Evolutionary conservation across 1,284 basidiomycete species (phyloP), one percentile per base, ranked within the genome.

Genomic region (Cerrena zonata): DNA sequence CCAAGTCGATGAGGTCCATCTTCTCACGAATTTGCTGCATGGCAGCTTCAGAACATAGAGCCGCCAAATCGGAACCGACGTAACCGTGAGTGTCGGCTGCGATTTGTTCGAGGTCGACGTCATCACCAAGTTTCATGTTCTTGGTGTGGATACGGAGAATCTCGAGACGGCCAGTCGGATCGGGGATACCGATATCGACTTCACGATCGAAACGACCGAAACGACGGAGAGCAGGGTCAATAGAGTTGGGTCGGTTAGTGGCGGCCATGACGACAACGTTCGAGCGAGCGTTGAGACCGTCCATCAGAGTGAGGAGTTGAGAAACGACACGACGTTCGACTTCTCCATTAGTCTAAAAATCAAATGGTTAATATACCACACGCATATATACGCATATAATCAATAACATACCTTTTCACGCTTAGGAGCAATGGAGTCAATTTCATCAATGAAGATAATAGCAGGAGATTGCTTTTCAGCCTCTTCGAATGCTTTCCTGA

Each of bases 221-320:
- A 53, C 95, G 93, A 67, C 95, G 87, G 38, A 99, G 87, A 26
- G 95, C 95, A 42, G 95, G 95, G 68, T 99, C 96, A 62, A 99
- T 98, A 18, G 96, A 98, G 78, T 99, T 99, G 41, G 95, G 96
- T 60, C 94, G 78, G 77, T 99, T 99, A 54, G 95, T 99, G 18
- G 95, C 96, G 48, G 95, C 95, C 95, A 99, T 99, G 50, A 99
- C 95, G 56, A 99, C 95, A 49, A 99, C 92, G 67, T 99, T 99
- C 41, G 95, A 96, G 53, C 95, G 93, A 36, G 95, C 93, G 73
- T 98, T 98, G 59, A 99, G 78, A 60, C 95, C 96, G 62, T 99
- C 96, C 95, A 99, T 99, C 61, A 98, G 85, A 2, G 96, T 98
- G 42, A 99, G 80, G 13, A 99, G 81, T 71, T 99, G 95, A 0